Base-by-base conservation (phyloP, 106 monocot species). In the Platanthera guangdongensis region DNA sequence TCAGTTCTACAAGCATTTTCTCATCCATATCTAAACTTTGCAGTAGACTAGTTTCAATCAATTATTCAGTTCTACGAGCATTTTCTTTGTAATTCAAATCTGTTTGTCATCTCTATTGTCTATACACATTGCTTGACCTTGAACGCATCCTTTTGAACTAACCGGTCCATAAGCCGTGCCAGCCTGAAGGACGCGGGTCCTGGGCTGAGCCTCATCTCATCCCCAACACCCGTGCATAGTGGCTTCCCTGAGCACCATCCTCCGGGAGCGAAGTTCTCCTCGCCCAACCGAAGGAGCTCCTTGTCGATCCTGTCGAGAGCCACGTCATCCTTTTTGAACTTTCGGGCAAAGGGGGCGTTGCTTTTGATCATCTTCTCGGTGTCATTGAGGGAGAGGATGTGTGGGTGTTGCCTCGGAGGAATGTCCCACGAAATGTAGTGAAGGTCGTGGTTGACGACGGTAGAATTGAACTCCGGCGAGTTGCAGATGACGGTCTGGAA, bases 401-500 rank as follows among this genome's bases (percentile, higher is more conserved):
- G 88, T 6, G 92, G 92, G 64, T 92, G 92, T 72, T 92, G 92
- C 81, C 77, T 64, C n/a, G 92, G 88, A 0, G 92, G 86, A 46
- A 15, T 30, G 51, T 88, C 92, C 92, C 92, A 88, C 2, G 80
- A 22, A 21, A 92, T 88, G 83, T 80, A 90, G 74, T 83, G 90
- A 4, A 90, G 81, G 74, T 90, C 90, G 63, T 90, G 85, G 83
- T 92, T 92, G 14, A 83, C 86, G 14, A 76, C 75, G n/a, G 84
- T 88, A 30, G 22, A 13, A 8, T 71, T 62, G 76, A 75, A 88
- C 75, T 84, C 74, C 0, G 84, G 84, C 13, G 52, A 18, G 63
- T 92, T 90, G 83, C 90, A 90, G 30, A 90, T 78, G 8, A 90
- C 81, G 0, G 87, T 90, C 28, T 87, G 90, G 83, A 92, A 92